phyloP scores from a whole-genome alignment of 2,329 filamentous ascomycete genomes.

The Pseudomassariella vexata region DNA sequence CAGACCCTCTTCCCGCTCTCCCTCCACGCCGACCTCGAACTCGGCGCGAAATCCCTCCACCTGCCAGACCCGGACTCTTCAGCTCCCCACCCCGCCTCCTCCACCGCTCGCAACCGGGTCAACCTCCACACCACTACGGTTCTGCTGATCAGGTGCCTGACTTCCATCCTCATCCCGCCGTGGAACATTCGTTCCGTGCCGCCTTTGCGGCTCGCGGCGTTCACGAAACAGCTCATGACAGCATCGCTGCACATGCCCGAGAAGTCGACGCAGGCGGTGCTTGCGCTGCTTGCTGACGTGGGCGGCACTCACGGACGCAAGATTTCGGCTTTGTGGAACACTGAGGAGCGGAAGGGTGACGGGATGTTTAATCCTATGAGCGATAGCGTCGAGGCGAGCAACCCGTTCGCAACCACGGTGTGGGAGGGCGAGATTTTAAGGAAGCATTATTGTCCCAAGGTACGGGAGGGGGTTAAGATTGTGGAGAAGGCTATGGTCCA shows the following conservation, averaged over 20 bases:
- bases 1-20: slow-evolving; percentile 73
- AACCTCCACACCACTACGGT: slow-evolving; percentile 95
- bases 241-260: slow-evolving; percentile 81
- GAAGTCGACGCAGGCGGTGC: slow-evolving; percentile 75
- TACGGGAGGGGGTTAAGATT: slow-evolving; percentile 66
- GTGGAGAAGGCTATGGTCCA: slow-evolving; percentile 60
- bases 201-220: slow-evolving; percentile 80
- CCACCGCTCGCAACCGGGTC: slow-evolving; percentile 59
- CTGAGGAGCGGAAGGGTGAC: slow-evolving; percentile 87
- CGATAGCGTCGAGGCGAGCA: slow-evolving; percentile 74
- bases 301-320: slow-evolving; percentile 77
- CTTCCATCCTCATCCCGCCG: slow-evolving; percentile 71
- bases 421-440: slow-evolving; percentile 91
- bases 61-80: slow-evolving; percentile 57
- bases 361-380: slow-evolving; percentile 74
- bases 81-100: slow-evolving; percentile 30
- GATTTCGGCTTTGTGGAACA: slow-evolving; percentile 84
- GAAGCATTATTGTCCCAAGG: slow-evolving; percentile 79
- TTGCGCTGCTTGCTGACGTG: slow-evolving; percentile 73
- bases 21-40: slow-evolving; percentile 80
- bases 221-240: slow-evolving; percentile 85
- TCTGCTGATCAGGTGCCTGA: slow-evolving; percentile 80
- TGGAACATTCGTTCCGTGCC: slow-evolving; percentile 70
- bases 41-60: slow-evolving; percentile 66
- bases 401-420: slow-evolving; percentile 82